Percentiles rank a stretch among this genome's conserved stretches.
Conservation (phyloP, 2,329 filamentous ascomycete genomes). For the Bipolaris victoriae region DNA sequence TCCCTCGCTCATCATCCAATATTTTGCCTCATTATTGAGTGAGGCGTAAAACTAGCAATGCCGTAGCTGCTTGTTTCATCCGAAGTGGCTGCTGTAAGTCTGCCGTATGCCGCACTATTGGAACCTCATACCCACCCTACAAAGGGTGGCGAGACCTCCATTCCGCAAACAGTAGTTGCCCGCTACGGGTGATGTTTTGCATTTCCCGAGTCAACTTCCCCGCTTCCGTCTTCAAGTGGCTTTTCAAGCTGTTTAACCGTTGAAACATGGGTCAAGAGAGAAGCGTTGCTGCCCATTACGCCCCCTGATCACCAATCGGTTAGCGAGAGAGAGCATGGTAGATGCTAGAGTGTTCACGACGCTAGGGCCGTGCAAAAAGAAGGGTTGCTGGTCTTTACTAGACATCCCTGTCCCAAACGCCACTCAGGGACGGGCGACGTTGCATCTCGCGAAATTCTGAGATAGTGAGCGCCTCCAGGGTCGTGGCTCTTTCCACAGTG, state of each 20-base stretch:
- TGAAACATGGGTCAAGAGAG: constrained; percentile 11
- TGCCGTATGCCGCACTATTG: constrained; percentile 16
- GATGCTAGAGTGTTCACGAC: constrained; percentile 17
- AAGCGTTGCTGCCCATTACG: constrained; percentile 13
- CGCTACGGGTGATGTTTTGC: constrained; percentile 30
- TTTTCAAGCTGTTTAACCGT: constrained; percentile 11
- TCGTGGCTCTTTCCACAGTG: constrained; percentile 14
- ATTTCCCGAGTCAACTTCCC: constrained; percentile 20
- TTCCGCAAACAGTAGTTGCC: constrained; percentile 14
- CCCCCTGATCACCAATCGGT: constrained; percentile 13
- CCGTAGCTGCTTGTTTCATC: constrained; percentile 5
- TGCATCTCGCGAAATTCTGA: constrained; percentile 11
- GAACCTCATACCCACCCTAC: constrained; percentile 8
- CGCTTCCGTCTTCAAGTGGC: constrained; percentile 6
- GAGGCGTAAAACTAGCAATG: constrained; percentile 4
- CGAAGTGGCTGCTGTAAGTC: constrained; percentile 2
- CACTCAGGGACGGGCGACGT: constrained; percentile 14
- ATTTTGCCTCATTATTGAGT: background rate
- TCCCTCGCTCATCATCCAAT: constrained; percentile 1
- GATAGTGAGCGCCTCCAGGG: constrained; percentile 12
- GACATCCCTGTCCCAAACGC: constrained; percentile 10
- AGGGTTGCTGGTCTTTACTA: constrained; percentile 1
- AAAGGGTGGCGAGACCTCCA: constrained; percentile 7
- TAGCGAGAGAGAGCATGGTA: constrained; percentile 16
- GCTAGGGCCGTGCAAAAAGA: constrained; percentile 10